These are phyloP conservation scores for Dendrobium huoshanense DNA, from an alignment of 106 monocot species.

Conservation along the genomic window DNA sequence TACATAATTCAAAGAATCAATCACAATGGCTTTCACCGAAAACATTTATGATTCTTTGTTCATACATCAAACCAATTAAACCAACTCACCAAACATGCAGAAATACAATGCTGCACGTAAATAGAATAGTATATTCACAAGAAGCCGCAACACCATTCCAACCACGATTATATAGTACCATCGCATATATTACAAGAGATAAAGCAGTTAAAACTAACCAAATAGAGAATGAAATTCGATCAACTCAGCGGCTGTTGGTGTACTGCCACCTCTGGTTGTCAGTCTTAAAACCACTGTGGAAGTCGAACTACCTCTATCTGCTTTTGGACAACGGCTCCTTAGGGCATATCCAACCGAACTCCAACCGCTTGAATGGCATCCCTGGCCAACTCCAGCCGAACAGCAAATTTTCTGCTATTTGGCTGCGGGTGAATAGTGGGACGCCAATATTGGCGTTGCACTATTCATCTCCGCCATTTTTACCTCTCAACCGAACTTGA, in stretches of 20 bases:
- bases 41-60: not conserved
- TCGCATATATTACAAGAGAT: conserved; percentile 1
- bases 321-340: too few relatives aligned
- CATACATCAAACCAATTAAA: not conserved
- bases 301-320: too few relatives aligned
- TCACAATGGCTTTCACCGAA: not conserved
- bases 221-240: not conserved
- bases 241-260: not conserved
- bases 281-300: too few relatives aligned
- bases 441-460: too few relatives aligned
- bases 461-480: too few relatives aligned
- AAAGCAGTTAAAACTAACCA: not conserved
- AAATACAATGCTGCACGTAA: not conserved
- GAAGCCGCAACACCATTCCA: not conserved
- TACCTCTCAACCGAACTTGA: too few relatives aligned
- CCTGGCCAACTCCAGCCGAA: too few relatives aligned
- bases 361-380: too few relatives aligned
- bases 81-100: not conserved
- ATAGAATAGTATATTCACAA: not conserved
- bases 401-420: too few relatives aligned
- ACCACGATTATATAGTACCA: not conserved
- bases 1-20: not conserved
- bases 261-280: not conserved
- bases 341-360: too few relatives aligned
- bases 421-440: too few relatives aligned